Conservation (phyloP, 164 flowering plant species). For the Umbellularia californica region DNA sequence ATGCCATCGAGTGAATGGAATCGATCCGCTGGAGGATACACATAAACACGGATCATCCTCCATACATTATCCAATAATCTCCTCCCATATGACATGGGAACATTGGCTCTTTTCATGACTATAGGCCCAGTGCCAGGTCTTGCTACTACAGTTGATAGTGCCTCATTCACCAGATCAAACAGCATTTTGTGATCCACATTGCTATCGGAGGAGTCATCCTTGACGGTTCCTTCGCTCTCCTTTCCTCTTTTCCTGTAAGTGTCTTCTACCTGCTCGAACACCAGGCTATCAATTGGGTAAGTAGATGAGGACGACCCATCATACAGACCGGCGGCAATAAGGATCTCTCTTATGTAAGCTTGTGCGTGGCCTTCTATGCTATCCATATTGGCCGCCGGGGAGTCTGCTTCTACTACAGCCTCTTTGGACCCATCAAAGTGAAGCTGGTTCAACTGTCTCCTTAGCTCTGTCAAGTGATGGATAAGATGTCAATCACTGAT, state of each 20-base stretch:
- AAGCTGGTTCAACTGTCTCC: constrained; percentile 64
- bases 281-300: constrained; percentile 45
- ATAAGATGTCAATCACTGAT: too few species aligned
- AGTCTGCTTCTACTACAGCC: constrained; percentile 26
- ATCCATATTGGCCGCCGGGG: constrained; percentile 28
- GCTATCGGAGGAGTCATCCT: constrained; percentile 24
- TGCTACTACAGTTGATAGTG: constrained; percentile 42
- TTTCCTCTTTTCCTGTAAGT: constrained; percentile 29
- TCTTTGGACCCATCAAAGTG: constrained; percentile 37
- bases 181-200: constrained; percentile 46
- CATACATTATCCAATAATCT: constrained; percentile 49
- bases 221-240: constrained; percentile 19
- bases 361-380: constrained; percentile 50
- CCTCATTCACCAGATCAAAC: constrained; percentile 70
- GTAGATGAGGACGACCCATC: constrained; percentile 40
- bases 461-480: constrained; percentile 42
- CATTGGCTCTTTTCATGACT: constrained; percentile 31
- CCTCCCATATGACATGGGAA: constrained; percentile 32
- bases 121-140: constrained; percentile 36
- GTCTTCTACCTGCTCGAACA: constrained; percentile 72
- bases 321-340: constrained; percentile 72
- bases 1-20: constrained; percentile 44
- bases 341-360: constrained; percentile 64
- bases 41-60: constrained; percentile 35
- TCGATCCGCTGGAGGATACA: constrained; percentile 41